Evolutionary conservation across 1,284 basidiomycete genomes (phyloP).

Genomic region (Malassezia pachydermatis): DNA sequence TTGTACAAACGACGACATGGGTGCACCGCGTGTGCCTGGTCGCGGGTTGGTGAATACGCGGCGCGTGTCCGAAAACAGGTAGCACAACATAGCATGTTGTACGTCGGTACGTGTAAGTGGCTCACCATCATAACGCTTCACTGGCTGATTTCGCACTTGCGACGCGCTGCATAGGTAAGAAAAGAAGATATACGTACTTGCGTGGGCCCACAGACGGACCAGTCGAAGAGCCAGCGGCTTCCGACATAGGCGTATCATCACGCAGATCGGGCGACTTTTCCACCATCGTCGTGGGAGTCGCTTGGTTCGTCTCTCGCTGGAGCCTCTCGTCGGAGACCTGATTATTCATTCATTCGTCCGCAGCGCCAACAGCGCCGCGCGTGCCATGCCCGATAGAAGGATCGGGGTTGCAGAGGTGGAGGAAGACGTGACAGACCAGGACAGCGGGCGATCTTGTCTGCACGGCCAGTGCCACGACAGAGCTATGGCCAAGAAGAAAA

Average conservation of each 20-base stretch:
- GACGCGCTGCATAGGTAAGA: slow-evolving; percentile 6
- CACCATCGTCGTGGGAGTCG: too few species aligned
- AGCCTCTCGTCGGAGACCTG: too few species aligned
- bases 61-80: slow-evolving; percentile 63
- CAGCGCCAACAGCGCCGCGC: too few species aligned
- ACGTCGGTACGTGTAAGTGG: slow-evolving; percentile 54
- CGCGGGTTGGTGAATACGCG: slow-evolving; percentile 62
- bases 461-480: background rate
- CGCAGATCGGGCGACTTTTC: background rate
- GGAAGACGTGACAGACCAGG: background rate
- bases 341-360: too few species aligned
- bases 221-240: background rate
- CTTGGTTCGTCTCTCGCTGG: too few species aligned
- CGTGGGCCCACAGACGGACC: background rate
- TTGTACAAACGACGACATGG: slow-evolving; percentile 18
- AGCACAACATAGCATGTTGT: slow-evolving; percentile 69
- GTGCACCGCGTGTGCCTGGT: slow-evolving; percentile 18
- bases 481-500: slow-evolving; percentile 38
- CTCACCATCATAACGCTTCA: slow-evolving; percentile 45
- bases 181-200: slow-evolving; percentile 5
- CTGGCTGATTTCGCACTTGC: slow-evolving; percentile 38
- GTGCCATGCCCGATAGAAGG: too few species aligned
- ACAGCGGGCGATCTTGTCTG: background rate
- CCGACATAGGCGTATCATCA: background rate
- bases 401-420: background rate